Conservation (phyloP, 441 rosid species). For the Arabidopsis hybrid region DNA sequence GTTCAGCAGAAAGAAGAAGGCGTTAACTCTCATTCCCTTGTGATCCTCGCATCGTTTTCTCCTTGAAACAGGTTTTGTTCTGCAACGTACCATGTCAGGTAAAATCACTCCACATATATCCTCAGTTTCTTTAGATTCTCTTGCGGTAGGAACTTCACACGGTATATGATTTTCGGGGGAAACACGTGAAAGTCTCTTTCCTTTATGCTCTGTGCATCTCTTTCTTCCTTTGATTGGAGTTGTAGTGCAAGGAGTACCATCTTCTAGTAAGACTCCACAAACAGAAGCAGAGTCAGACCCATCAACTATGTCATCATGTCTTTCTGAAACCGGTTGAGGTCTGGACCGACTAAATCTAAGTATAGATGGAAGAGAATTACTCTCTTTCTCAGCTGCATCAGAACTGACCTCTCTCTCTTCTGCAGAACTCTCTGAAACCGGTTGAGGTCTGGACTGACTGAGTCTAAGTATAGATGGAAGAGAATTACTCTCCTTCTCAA, state of each 20-base stretch:
- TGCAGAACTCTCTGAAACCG: slow-evolving; percentile 45
- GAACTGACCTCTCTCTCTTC: slow-evolving; percentile 27
- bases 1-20: slow-evolving; percentile 37
- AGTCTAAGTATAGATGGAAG: slow-evolving; percentile 50
- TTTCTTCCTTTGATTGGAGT: slow-evolving; percentile 60
- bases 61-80: slow-evolving; percentile 45
- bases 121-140: slow-evolving; percentile 22
- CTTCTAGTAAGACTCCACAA: slow-evolving; percentile 64
- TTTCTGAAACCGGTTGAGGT: slow-evolving; percentile 60
- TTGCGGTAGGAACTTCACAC: slow-evolving; percentile 23
- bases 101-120: slow-evolving; percentile 49
- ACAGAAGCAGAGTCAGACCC: slow-evolving; percentile 33
- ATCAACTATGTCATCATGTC: slow-evolving; percentile 29
- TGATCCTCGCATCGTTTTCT: slow-evolving; percentile 60
- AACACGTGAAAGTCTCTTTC: slow-evolving; percentile 48
- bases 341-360: slow-evolving; percentile 58
- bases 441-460: slow-evolving; percentile 60
- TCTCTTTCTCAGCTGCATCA: slow-evolving; percentile 46
- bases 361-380: slow-evolving; percentile 44
- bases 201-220: slow-evolving; percentile 76
- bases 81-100: slow-evolving; percentile 47
- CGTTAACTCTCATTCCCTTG: slow-evolving; percentile 54
- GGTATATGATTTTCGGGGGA: slow-evolving; percentile 15
- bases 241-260: slow-evolving; percentile 56
- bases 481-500: slow-evolving; percentile 46